A percentile compares a stretch with the other conserved stretches of the same genome.
Evolutionary conservation across 139 green algal genomes (phyloP).

Genomic region (Chlorella sp.): DNA sequence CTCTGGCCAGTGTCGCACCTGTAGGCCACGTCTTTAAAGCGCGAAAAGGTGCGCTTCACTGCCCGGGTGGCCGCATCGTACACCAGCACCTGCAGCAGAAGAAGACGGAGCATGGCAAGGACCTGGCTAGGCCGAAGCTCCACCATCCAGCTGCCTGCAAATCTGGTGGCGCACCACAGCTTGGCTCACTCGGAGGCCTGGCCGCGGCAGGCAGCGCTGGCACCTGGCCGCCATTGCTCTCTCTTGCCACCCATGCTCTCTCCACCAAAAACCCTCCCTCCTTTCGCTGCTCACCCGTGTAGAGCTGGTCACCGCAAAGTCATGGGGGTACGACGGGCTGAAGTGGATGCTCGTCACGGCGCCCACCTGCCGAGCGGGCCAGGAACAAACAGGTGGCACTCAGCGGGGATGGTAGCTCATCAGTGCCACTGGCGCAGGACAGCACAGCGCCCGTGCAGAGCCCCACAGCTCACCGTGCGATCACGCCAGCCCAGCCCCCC

Average conservation of each 20-base stretch:
- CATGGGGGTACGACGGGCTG: slow-evolving; percentile 63
- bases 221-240: too few relatives aligned
- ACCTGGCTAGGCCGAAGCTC: too few relatives aligned
- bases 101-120: too few relatives aligned
- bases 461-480: not conserved
- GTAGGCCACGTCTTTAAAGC: slow-evolving; percentile 93
- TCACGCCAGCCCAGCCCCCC: not conserved
- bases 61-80: slow-evolving; percentile 61
- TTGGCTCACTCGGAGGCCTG: too few relatives aligned
- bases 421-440: not conserved
- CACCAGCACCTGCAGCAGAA: slow-evolving; percentile 64
- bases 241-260: too few relatives aligned
- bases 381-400: not conserved
- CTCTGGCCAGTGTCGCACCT: too few relatives aligned
- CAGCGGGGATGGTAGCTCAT: not conserved
- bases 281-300: slow-evolving; percentile 75
- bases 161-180: too few relatives aligned
- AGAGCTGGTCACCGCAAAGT: slow-evolving; percentile 82
- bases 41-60: slow-evolving; percentile 61
- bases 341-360: slow-evolving; percentile 85
- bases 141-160: too few relatives aligned
- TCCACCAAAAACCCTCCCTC: too few relatives aligned
- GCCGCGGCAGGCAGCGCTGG: too few relatives aligned
- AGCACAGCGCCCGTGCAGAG: not conserved
- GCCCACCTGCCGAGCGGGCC: slow-evolving; percentile 61